Conservation (phyloP, 139 green algal species). For the Chlorella sp. region DNA sequence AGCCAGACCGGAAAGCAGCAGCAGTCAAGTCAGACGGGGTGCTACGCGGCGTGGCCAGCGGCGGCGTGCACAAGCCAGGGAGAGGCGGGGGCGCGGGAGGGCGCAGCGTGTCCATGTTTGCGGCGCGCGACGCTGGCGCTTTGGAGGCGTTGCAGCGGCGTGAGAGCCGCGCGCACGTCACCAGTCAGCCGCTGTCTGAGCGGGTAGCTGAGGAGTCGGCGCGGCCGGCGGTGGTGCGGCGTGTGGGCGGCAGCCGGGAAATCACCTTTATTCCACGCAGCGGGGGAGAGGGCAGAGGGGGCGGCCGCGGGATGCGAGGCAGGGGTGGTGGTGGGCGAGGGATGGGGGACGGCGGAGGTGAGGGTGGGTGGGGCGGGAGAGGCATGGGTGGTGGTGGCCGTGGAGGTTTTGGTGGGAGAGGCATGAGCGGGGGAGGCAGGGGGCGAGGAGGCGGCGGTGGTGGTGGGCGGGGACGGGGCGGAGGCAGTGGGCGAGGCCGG, state of each 20-base stretch:
- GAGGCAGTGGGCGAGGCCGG: background rate
- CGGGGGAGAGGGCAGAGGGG: constrained; percentile 9
- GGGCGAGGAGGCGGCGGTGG: constrained; percentile 1
- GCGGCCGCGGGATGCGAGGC: constrained; percentile 5
- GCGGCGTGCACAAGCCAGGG: constrained; percentile 9
- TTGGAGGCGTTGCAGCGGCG: constrained; percentile 54
- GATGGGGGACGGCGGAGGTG: constrained; percentile 5
- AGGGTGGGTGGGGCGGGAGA: background rate
- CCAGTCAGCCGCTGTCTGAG: constrained; percentile 49
- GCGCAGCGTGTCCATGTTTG: constrained; percentile 55
- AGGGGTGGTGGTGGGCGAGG: background rate
- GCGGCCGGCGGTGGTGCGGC: background rate
- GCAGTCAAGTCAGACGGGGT: background rate
- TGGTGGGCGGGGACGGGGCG: background rate
- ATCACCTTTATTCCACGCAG: constrained; percentile 51
- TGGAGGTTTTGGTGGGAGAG: background rate
- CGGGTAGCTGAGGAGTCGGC: constrained; percentile 19
- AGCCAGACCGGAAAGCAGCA: constrained; percentile 10
- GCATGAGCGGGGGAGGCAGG: constrained; percentile 6
- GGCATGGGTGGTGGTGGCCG: background rate
- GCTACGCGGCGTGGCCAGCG: constrained; percentile 1
- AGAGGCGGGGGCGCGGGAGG: constrained; percentile 6
- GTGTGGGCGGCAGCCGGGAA: constrained; percentile 56
- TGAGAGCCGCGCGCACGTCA: constrained; percentile 35
- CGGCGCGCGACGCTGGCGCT: constrained; percentile 51